A percentile compares a stretch with the other conserved stretches of the same genome.
Conservation (phyloP, 192 early-diverging fungal genomes). For the Rhizophagus clarus region DNA sequence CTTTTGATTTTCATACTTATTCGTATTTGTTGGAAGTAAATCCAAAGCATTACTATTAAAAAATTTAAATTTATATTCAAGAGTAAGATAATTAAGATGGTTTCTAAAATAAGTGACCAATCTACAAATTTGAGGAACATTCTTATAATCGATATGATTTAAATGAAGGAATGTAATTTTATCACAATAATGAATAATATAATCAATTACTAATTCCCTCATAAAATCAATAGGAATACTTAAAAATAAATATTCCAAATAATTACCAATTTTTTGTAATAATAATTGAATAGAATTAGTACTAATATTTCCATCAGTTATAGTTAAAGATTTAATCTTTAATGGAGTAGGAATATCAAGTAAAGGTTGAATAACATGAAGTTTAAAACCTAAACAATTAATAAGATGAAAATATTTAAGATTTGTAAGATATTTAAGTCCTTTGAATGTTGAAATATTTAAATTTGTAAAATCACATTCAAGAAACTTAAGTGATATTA, state of each 20-base stretch:
- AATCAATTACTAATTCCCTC: not conserved
- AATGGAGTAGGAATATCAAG: not conserved
- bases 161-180: not conserved
- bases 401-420: not conserved
- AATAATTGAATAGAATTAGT: not conserved
- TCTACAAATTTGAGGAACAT: not conserved
- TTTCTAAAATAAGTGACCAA: not conserved
- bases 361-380: not conserved
- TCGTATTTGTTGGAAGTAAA: too few relatives aligned
- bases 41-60: too few relatives aligned
- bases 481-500: not conserved
- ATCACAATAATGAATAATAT: not conserved
- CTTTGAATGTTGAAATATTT: not conserved
- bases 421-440: not conserved
- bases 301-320: not conserved
- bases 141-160: not conserved
- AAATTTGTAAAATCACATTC: not conserved
- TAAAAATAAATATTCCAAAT: not conserved
- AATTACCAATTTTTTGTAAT: not conserved
- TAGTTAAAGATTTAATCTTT: not conserved
- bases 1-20: not conserved
- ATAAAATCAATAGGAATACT: not conserved
- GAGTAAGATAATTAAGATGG: not conserved
- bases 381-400: not conserved
- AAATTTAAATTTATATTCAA: not conserved